Evolutionary conservation across 345 rosid genomes (phyloP), one percentile per base, ranked within the genome.

Genomic region (Gossypium rotundifolium): DNA sequence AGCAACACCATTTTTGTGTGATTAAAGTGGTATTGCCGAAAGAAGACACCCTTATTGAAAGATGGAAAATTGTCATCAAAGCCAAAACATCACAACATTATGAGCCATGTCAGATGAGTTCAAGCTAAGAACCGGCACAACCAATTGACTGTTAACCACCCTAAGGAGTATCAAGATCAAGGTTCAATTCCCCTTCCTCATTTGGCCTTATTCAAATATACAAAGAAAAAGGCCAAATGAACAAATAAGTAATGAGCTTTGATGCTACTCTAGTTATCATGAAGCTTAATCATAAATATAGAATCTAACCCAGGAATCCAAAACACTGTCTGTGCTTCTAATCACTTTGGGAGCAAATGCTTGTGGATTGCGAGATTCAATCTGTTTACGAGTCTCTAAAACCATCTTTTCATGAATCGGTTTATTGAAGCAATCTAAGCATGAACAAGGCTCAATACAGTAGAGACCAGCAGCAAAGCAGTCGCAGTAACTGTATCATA

Each of bases 281-380:
- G 76, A 23, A 70, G 38, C 46, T 44, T 71, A 53, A 75, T 52
- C 13, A 58, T 20, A 65, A 33, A 65, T 46, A 79, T 57, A 65
- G 65, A 65, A 40, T 71, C 88, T 70, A 72, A 90, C 92, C 88
- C 75, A 74, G 55, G 76, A 16, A 38, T 83, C 84, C 54, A 71
- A 33, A 61, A 74, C 63, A 51, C 67, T 67, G 61, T 79, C 87
- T 3, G 79, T 48, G 48, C 76, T 79, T 33, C 85, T 81, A 12
- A 90, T 82, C 69, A 92, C 88, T 88, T 90, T 93, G 20, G 97
- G 91, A 84, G 91, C 91, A 79, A 93, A 93, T 29, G 96, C 98
- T 60, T 87, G 87, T 60, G 98, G 96, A 72, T 90, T 84, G 73
- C 88, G 90, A 46, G 86, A 83, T 82, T 89, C 89, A 65, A 90